phyloP scores from a whole-genome alignment of 1,139 yeast species.

The Suhomyces kunorum region DNA sequence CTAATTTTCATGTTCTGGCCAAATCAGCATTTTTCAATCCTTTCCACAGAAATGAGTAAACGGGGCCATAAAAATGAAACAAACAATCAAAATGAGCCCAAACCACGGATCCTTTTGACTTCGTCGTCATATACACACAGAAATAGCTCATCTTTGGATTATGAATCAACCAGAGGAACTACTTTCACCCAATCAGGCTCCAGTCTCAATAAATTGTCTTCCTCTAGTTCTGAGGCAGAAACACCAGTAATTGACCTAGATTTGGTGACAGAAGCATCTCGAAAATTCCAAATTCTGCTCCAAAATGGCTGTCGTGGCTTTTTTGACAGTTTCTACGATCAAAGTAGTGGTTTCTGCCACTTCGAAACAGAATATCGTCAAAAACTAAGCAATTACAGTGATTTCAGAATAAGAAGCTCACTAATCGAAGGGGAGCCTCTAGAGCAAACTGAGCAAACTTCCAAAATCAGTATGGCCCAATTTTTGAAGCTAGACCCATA shows the following conservation, averaged over 20 bases:
- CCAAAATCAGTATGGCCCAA: not conserved
- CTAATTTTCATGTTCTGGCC: too few relatives aligned
- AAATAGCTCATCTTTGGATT: too few relatives aligned
- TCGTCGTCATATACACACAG: too few relatives aligned
- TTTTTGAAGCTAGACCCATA: not conserved
- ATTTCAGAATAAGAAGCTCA: not conserved
- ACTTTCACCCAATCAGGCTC: too few relatives aligned
- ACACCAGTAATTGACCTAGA: slow-evolving; percentile 15
- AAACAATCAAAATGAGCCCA: too few relatives aligned
- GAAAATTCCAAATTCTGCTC: slow-evolving; percentile 3
- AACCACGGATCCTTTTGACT: too few relatives aligned
- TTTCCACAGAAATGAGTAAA: too few relatives aligned
- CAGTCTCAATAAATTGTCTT: not conserved
- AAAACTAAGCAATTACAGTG: not conserved
- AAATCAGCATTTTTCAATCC: too few relatives aligned
- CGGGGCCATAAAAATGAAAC: too few relatives aligned
- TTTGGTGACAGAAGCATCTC: slow-evolving; percentile 14
- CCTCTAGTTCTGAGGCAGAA: not conserved
- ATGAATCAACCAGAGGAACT: too few relatives aligned
- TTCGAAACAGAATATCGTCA: not conserved
- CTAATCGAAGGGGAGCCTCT: not conserved
- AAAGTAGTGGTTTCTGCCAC: not conserved
- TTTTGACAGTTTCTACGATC: not conserved
- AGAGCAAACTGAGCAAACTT: not conserved
- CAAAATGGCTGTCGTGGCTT: not conserved